phyloP scores from a whole-genome alignment of 768 basidiomycete genomes.

The Pholiota molesta region DNA sequence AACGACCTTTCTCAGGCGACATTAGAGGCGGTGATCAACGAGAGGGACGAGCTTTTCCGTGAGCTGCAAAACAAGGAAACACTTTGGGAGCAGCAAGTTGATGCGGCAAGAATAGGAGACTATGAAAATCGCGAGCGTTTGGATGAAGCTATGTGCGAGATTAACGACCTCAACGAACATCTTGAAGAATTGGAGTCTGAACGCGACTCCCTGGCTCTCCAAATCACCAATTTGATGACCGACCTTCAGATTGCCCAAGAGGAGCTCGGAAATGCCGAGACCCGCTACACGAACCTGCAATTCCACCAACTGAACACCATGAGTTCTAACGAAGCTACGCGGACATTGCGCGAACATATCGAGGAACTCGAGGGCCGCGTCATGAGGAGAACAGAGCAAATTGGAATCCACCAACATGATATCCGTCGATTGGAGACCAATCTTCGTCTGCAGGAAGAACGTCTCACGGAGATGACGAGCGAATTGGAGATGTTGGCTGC shows the following conservation, averaged over 20 bases:
- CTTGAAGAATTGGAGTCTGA: conserved; percentile 65
- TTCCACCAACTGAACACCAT: conserved; percentile 68
- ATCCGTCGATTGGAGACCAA: conserved; percentile 78
- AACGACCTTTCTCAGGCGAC: background rate
- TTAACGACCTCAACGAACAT: conserved; percentile 46
- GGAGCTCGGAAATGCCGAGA: conserved; percentile 59
- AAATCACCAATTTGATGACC: conserved; percentile 61
- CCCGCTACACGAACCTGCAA: conserved; percentile 63
- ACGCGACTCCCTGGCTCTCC: conserved; percentile 66
- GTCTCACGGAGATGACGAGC: conserved; percentile 65
- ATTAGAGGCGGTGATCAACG: conserved; percentile 39
- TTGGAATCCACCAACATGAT: conserved; percentile 80
- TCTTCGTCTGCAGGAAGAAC: conserved; percentile 72
- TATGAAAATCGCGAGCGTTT: conserved; percentile 40
- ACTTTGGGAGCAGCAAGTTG: conserved; percentile 34
- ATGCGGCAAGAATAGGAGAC: conserved; percentile 34
- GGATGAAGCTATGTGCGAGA: conserved; percentile 44
- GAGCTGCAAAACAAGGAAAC: conserved; percentile 35
- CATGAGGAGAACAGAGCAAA: conserved; percentile 68
- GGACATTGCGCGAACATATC: conserved; percentile 63
- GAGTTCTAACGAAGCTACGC: conserved; percentile 57
- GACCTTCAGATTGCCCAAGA: conserved; percentile 58
- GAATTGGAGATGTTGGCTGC: conserved; percentile 69
- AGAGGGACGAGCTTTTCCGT: conserved; percentile 39
- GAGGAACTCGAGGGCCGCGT: conserved; percentile 70